Percentiles rank a stretch among this genome's conserved stretches.
These are phyloP conservation scores for Cladorrhinum samala DNA, from an alignment of 495 filamentous ascomycete genomes.

Conservation along the genomic window DNA sequence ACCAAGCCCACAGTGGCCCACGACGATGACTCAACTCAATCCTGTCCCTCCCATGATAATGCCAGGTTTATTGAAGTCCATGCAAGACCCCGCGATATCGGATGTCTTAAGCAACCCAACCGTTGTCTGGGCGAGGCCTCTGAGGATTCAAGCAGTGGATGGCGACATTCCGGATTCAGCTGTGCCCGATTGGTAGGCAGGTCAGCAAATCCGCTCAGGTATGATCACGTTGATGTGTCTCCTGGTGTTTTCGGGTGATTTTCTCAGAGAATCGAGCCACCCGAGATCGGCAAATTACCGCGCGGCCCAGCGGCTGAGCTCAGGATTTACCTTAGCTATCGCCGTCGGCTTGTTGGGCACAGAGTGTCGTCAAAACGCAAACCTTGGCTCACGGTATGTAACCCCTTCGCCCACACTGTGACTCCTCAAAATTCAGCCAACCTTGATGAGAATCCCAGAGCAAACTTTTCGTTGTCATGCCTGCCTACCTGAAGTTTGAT, in stretches of 20 bases:
- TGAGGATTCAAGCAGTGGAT: not conserved
- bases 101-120: not conserved
- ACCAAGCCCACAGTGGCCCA: too few species aligned
- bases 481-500: too few species aligned
- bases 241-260: not conserved
- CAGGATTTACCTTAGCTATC: too few species aligned
- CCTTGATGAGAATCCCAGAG: too few species aligned
- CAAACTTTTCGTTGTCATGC: too few species aligned
- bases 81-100: constrained; percentile 1
- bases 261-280: not conserved
- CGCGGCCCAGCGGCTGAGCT: constrained; percentile 1
- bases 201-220: not conserved
- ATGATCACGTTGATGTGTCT: constrained; percentile 2
- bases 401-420: too few species aligned
- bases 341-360: too few species aligned
- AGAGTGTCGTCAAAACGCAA: too few species aligned
- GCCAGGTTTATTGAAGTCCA: not conserved
- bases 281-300: not conserved
- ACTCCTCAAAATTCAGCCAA: too few species aligned
- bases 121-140: not conserved
- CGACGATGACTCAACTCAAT: constrained; percentile 13
- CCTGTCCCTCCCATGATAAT: not conserved
- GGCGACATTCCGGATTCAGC: not conserved
- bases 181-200: not conserved
- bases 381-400: too few species aligned